Base-by-base conservation (phyloP, 192 early-diverging fungal species). In the Anaeromyces robustus region DNA sequence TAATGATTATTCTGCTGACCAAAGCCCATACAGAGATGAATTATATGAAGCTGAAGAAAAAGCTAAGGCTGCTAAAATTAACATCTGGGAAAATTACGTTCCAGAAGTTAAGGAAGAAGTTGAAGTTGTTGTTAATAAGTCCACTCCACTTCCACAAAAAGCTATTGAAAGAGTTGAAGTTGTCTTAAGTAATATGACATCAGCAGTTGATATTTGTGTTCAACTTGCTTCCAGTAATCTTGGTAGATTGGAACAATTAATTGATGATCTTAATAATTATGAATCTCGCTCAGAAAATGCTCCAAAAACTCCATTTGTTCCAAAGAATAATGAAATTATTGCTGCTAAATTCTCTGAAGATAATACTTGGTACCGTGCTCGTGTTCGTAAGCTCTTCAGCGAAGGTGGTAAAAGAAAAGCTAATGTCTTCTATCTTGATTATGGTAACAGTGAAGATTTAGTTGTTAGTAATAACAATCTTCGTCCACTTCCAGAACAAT, bases 401-500 rank as follows among this genome's bases (percentile, higher is more conserved):
- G 92, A 89, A 18, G 43, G 43, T 22, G 43, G 43, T 52, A 81
- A 83, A 26, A 89, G 90, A 83, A 82, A 85, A n/a, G 92, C 88
- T 79, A 87, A 93, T 41, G 93, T 99, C 4, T 81, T 90, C 12
- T 99, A 97, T 84, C 85, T 97, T 77, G 97, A 99, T 87, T 98
- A 95, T 87, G 97, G 97, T 77, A 99, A 99, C 86, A 89, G 92
- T 6, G 96, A 99, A 22, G 43, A 52, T 52, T 52, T 52, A 83
- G 86, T 88, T 6, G 79, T 99, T 30, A 86, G 92, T 4, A 80
- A 87, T 30, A 88, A 91, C 34, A 90, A 93, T 13, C 79, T 96
- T 30, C 92, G 94, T 29, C 89, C 94, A 3, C 86, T 99, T 39
- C 89, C 94, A n/a, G 77, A 88, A 19, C 86, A 90, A 78, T 97